phyloP scores from a whole-genome alignment of 2,329 filamentous ascomycete species.

The Sporothrix euskadiensis region DNA sequence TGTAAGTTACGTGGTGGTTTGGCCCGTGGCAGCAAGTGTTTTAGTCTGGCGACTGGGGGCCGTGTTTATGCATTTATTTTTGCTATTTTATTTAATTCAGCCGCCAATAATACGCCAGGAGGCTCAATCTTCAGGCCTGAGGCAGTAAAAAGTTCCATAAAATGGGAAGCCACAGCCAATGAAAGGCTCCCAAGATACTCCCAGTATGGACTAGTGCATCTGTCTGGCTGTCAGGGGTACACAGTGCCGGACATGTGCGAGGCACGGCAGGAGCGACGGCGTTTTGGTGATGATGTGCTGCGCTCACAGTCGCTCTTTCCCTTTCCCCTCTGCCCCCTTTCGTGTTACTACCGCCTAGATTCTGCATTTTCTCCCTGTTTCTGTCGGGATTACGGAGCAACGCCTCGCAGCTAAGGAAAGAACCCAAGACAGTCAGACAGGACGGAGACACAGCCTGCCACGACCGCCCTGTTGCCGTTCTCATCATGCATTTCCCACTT shows the following conservation, averaged over 20 bases:
- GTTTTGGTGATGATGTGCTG: slow-evolving; percentile 24
- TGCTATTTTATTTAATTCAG: slow-evolving; percentile 16
- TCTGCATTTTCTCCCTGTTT: neutral
- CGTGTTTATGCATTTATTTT: slow-evolving; percentile 14
- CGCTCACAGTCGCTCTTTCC: neutral
- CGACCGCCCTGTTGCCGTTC: neutral
- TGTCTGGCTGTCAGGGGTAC: slow-evolving; percentile 12
- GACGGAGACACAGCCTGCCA: slow-evolving; percentile 2
- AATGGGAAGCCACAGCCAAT: neutral
- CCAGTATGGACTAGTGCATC: neutral
- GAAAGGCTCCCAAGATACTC: neutral
- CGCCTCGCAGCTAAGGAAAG: neutral
- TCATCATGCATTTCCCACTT: neutral
- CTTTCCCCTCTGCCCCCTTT: neutral
- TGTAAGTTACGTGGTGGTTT: slow-evolving; percentile 19
- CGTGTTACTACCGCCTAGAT: slow-evolving; percentile 4
- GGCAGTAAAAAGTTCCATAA: neutral
- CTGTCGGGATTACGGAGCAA: slow-evolving; percentile 18
- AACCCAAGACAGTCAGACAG: neutral
- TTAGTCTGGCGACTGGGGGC: slow-evolving; percentile 14
- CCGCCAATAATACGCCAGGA: neutral
- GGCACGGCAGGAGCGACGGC: neutral
- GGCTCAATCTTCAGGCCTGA: neutral
- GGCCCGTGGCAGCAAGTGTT: slow-evolving; percentile 22
- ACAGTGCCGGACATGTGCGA: slow-evolving; percentile 13